Evolutionary conservation across 768 basidiomycete species (phyloP).

Genomic region (Lyophyllum atratum): DNA sequence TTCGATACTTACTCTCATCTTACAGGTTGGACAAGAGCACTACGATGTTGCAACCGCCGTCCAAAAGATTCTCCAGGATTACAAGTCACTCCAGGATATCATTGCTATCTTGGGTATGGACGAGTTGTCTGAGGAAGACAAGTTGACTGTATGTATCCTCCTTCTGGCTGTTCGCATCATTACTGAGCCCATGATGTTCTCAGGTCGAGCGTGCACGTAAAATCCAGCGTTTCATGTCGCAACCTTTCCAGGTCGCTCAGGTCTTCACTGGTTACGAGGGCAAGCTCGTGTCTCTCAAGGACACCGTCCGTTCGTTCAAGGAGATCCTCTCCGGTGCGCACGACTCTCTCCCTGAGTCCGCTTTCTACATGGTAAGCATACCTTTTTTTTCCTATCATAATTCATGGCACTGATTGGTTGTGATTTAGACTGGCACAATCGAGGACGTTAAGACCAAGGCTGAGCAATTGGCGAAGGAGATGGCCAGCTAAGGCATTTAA

Average conservation of each 20-base stretch:
- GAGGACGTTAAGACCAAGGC: conserved; percentile 98
- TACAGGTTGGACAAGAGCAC: conserved; percentile 83
- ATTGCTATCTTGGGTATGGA: conserved; percentile 99
- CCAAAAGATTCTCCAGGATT: conserved; percentile 96
- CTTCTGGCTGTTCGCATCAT: neutral
- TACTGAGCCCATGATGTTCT: neutral
- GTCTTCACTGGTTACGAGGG: conserved; percentile 99
- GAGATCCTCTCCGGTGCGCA: conserved; percentile 92
- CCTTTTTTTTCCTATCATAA: conserved; percentile 9
- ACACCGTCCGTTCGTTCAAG: conserved; percentile 96
- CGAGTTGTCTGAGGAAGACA: conserved; percentile 99
- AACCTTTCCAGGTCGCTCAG: conserved; percentile 99
- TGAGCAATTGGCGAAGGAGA: conserved; percentile 95
- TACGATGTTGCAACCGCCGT: conserved; percentile 96
- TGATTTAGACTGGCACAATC: conserved; percentile 76
- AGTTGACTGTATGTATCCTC: conserved; percentile 77
- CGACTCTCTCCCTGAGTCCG: conserved; percentile 90
- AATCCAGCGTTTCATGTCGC: conserved; percentile 99
- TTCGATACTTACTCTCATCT: conserved; percentile 2
- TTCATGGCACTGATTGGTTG: conserved; percentile 3
- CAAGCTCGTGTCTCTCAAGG: conserved; percentile 94
- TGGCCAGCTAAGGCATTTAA: conserved; percentile 49
- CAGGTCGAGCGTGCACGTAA: conserved; percentile 97
- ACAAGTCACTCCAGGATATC: conserved; percentile 98
- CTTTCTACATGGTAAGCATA: conserved; percentile 91